Evolutionary conservation across 495 filamentous ascomycete species (phyloP).

Genomic region (Tetracladium marchalianum): DNA sequence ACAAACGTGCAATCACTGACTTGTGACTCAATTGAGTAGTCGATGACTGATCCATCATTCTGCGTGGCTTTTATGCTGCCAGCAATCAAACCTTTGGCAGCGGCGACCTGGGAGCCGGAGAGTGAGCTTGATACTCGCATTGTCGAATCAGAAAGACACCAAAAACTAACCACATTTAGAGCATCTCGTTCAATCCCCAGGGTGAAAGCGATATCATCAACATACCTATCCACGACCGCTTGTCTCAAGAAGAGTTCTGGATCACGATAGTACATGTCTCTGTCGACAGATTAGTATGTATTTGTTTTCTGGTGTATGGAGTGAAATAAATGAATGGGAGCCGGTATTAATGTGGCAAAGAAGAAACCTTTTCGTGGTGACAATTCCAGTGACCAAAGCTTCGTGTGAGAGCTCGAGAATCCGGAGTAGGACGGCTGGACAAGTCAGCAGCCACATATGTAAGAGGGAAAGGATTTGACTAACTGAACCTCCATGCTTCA

Average conservation of each 20-base stretch:
- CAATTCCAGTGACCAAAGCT: slow-evolving; percentile 45
- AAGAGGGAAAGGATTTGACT: not conserved
- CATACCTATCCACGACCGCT: slow-evolving; percentile 58
- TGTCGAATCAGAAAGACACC: not conserved
- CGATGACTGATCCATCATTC: slow-evolving; percentile 13
- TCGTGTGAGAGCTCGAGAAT: slow-evolving; percentile 64
- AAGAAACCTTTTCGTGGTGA: slow-evolving; percentile 69
- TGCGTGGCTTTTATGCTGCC: slow-evolving; percentile 35
- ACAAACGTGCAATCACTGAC: not conserved
- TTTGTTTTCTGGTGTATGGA: not conserved
- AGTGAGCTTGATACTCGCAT: not conserved
- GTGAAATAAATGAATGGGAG: not conserved
- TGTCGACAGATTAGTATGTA: slow-evolving; percentile 23
- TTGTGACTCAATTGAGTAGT: slow-evolving; percentile 10
- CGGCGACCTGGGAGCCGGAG: slow-evolving; percentile 39
- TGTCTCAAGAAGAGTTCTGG: slow-evolving; percentile 72
- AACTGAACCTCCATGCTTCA: slow-evolving; percentile 63
- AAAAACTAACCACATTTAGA: slow-evolving; percentile 51
- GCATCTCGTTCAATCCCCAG: slow-evolving; percentile 49
- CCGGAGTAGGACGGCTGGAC: slow-evolving; percentile 36
- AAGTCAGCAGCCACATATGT: not conserved
- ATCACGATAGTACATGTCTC: slow-evolving; percentile 88
- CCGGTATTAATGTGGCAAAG: not conserved
- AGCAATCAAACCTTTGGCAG: slow-evolving; percentile 62
- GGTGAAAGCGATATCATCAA: slow-evolving; percentile 81